Conservation (phyloP, 2,329 filamentous ascomycete species). For the Coniella vitis region DNA sequence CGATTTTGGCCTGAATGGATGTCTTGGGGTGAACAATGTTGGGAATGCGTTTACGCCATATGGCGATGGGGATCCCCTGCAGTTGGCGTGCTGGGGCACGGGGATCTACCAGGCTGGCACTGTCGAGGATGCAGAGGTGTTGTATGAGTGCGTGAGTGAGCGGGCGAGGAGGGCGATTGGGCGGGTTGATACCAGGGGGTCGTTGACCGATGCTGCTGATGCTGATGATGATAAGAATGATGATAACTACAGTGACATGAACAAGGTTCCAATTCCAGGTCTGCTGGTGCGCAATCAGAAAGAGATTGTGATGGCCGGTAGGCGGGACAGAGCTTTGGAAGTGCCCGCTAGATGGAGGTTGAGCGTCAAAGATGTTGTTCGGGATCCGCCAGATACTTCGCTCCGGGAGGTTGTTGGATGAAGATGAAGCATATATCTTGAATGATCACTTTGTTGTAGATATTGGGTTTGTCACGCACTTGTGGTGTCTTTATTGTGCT, state of each 20-base stretch:
- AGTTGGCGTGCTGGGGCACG: slow-evolving; percentile 54
- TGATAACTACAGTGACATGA: no score
- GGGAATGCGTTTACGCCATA: slow-evolving; percentile 70
- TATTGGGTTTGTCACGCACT: no score
- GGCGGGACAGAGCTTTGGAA: neutral
- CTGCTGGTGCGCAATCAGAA: slow-evolving; percentile 23
- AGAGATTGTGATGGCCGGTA: slow-evolving; percentile 19
- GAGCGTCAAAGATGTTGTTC: slow-evolving; percentile 29
- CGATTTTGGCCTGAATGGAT: slow-evolving; percentile 49
- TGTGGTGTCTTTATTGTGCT: no score
- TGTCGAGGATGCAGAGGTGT: slow-evolving; percentile 46
- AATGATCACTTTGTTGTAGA: no score
- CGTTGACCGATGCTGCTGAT: neutral
- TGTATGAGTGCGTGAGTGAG: slow-evolving; percentile 39
- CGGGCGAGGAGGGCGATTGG: slow-evolving; percentile 30
- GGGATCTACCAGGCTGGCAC: slow-evolving; percentile 64
- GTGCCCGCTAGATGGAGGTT: slow-evolving; percentile 23
- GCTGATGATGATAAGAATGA: neutral
- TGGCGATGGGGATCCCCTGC: slow-evolving; percentile 59
- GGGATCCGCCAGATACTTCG: slow-evolving; percentile 27
- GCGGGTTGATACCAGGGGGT: neutral
- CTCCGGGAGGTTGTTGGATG: slow-evolving; percentile 22
- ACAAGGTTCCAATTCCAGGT: slow-evolving; percentile 17
- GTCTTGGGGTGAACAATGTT: slow-evolving; percentile 64
- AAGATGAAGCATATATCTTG: neutral